Percentiles rank a stretch among this genome's conserved stretches.
These are phyloP conservation scores for Pholiota molesta DNA, from an alignment of 768 basidiomycete genomes.

Conservation along the genomic window DNA sequence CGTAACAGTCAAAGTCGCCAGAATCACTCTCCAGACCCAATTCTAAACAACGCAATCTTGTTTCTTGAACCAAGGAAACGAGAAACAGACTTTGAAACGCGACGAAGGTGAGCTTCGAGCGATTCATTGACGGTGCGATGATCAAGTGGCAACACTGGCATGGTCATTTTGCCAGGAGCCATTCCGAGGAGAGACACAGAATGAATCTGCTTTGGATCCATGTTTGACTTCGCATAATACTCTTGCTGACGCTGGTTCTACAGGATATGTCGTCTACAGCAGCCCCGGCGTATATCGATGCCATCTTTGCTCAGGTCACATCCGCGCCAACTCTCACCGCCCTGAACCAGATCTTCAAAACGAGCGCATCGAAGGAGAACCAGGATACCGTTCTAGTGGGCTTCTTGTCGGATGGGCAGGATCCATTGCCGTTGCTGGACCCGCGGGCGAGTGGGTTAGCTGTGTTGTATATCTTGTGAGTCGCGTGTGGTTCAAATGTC, in stretches of 20 bases:
- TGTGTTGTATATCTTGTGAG: slow-evolving; percentile 75
- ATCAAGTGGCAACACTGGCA: no score
- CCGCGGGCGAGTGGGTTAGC: slow-evolving; percentile 61
- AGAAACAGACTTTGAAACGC: no score
- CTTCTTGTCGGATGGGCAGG: slow-evolving; percentile 58
- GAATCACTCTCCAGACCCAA: no score
- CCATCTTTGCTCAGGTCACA: slow-evolving; percentile 42
- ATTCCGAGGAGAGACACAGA: no score
- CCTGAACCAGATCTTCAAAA: slow-evolving; percentile 48
- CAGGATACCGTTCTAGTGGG: slow-evolving; percentile 60
- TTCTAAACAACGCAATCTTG: no score
- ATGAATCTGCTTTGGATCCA: background rate
- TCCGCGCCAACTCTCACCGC: slow-evolving; percentile 36
- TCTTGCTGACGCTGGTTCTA: background rate
- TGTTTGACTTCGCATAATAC: background rate
- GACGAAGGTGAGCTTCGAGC: no score
- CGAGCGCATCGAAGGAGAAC: slow-evolving; percentile 53
- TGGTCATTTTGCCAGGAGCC: no score
- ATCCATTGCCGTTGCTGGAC: slow-evolving; percentile 67
- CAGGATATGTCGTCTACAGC: background rate
- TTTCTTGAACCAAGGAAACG: no score
- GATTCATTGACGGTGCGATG: no score
- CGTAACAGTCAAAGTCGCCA: no score
- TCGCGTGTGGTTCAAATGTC: slow-evolving; percentile 11
- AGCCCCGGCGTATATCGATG: slow-evolving; percentile 16